Percentiles rank a stretch among this genome's conserved stretches.
Evolutionary conservation across 495 filamentous ascomycete genomes (phyloP).

Genomic region (Penicillium odoratum): DNA sequence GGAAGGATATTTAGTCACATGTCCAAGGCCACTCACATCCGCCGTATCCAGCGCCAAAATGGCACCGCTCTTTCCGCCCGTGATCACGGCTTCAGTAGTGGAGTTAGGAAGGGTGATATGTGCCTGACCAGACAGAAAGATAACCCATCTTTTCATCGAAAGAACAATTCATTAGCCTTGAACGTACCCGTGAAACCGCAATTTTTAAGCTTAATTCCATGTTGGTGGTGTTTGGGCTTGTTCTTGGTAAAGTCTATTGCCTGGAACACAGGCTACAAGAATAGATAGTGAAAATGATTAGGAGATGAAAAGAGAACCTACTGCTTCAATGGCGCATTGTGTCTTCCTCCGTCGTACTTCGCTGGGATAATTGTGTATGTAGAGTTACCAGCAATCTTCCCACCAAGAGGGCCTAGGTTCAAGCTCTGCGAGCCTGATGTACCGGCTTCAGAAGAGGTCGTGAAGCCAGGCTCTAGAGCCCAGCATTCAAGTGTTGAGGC

Average conservation of each 20-base stretch:
- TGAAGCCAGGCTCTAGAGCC: constrained; percentile 45
- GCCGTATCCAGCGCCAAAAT: constrained; percentile 51
- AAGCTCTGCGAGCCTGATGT: constrained; percentile 37
- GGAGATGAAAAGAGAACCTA: constrained; percentile 21
- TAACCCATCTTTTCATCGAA: constrained; percentile 44
- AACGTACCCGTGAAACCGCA: neutral
- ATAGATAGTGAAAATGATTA: neutral
- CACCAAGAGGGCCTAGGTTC: constrained; percentile 31
- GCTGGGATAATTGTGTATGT: constrained; percentile 44
- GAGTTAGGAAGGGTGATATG: constrained; percentile 52
- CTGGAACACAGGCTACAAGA: neutral
- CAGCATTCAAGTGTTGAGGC: constrained; percentile 57
- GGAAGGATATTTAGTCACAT: constrained; percentile 50
- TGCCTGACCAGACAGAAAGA: constrained; percentile 50
- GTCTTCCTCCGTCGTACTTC: constrained; percentile 49
- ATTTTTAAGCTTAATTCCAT: neutral
- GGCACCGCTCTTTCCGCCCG: constrained; percentile 46
- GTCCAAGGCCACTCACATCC: constrained; percentile 47
- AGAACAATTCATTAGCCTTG: neutral
- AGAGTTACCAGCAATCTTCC: constrained; percentile 27
- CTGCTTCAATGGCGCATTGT: constrained; percentile 54
- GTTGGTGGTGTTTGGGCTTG: neutral
- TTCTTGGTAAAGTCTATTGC: neutral
- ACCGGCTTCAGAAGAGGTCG: constrained; percentile 41
- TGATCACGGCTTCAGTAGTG: constrained; percentile 35